Evolutionary conservation across 2,329 filamentous ascomycete species (phyloP), one percentile per base, ranked within the genome.

Genomic region (Fusarium sp.): DNA sequence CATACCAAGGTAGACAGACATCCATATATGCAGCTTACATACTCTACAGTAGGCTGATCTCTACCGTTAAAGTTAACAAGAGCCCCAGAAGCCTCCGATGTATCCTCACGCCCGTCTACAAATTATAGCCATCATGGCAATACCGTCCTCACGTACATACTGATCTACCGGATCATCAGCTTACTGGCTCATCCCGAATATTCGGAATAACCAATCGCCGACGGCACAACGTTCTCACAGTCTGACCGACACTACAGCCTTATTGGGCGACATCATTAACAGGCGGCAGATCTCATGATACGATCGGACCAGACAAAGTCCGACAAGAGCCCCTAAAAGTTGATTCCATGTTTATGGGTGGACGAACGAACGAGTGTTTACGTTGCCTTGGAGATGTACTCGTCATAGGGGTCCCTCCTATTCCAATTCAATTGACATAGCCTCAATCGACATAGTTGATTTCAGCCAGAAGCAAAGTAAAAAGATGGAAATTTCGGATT

Each of bases 221-320:
- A 46, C 67, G 59, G 64, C 56, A 54, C 32, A 65, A 70, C 51
- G 41, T 67, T 69, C 55, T 65, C 52, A 51, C 52, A 55, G 48
- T 49, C 45, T 59, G 30, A 66, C 49, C n/a, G 45, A 52, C 47
- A 46, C 41, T 24, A 20, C 40, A 20, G 30, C 41, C 40, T 68
- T 34, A 68, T 70, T 70, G 67, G 67, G 43, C 46, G 20, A 32
- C 46, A 52, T 49, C 11, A 43, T 60, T n/a, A 48, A 62, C 43
- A 40, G 29, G 43, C 11, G 48, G 48, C 53, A 70, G 58, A 70
- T 64, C 62, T 70, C 58, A 70, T 69, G 67, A 61, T 69, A 61
- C 58, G 63, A 70, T 69, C 67, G 67, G 67, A 58, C 67, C 54
- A 68, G 25, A 47, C 30, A 57, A 65, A 65, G 56, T 54, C 67